Evolutionary conservation across 2,329 filamentous ascomycete genomes (phyloP), one percentile per base, ranked within the genome.

Genomic region (Ceratocystis ficicola): DNA sequence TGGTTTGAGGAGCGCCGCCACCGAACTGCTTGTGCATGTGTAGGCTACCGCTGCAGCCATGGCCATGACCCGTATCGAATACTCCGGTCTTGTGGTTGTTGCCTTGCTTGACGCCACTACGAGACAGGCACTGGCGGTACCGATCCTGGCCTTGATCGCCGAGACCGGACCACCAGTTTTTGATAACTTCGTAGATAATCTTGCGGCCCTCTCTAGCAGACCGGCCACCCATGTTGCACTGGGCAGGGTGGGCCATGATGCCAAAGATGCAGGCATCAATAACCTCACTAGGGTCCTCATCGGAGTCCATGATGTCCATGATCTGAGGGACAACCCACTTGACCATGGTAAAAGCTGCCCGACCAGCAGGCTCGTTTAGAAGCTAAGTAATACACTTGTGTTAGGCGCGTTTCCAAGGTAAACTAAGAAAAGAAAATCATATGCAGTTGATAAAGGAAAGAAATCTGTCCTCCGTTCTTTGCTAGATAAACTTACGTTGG

Each of bases 241-340:
- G 86, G 61, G 90, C 90, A 1, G 92, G 93, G 75, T 96, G 92
- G 72, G 96, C 90, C 74, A 96, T 84, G 44, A 96, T 86, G 68
- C 90, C 91, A 62, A 83, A 76, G 72, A 95, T 85, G 74, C 96
- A 92, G 68, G 87, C 85, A 72, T 86, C 83, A 70, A 94, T 79
- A 2, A 86, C 85, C 66, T 84, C 81, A 68, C 89, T 80, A 50
- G 90, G 77, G 71, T 95, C 88, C 50, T 93, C 85, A 70, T 96
- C 82, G 12, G 64, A 63, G 71, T 96, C 92, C 85, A 92, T 95
- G 71, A 87, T 89, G 44, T 88, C 79, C 78, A 96, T 94, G 68
- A 96, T 78, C 74, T 95, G 90, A 7, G 93, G 93, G 15, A 96
- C 90, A 25, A 87, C 87, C 90, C 91, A 96, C 66, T 83, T 83